Base-by-base conservation (phyloP, 129 eudicot genomes). In the Artemisia argyi region DNA sequence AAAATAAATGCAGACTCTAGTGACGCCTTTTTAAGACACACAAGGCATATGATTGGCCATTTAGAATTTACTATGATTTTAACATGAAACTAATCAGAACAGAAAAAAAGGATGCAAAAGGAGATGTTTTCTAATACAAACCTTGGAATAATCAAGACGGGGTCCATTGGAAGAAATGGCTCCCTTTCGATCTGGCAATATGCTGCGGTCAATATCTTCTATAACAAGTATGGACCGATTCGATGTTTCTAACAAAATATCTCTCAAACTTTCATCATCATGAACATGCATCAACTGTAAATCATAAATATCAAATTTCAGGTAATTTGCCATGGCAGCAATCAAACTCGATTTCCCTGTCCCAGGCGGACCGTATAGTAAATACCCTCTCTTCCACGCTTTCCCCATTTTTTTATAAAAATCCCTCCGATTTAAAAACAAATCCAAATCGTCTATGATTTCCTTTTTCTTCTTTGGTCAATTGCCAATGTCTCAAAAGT, bases 161-260 rank as follows among this genome's bases (percentile, higher is more conserved):
- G 42, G 6, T 35, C 42, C 8, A 35, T 35, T 35, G 1, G 9
- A 35, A 5, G 42, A 35, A 35, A 9, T 9, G 1, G 1, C 8
- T 35, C 42, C 8, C 1, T 35, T 35, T 5, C 42, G 74, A 18
- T 83, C 83, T 9, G 85, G 74, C 78, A 89, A 58, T 57, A 83
- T 77, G 62, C 82, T 79, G 72, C 91, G 81, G 65, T 89, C 96
- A 19, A 89, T 89, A 56, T 89, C 96, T 60, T 89, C 96, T 18
- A 89, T 85, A 69, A 89, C 96, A 78, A 89, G 62, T 16, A 89
- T 83, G 0, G 96, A 89, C 13, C 81, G 75, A 64, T 87, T 89
- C 9, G 83, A 84, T 0, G 92, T 89, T 15, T 61, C 59, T 39
- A 89, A n/a, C 80, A 89, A 61, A 76, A 89, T 11, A 53, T 66